Evolutionary conservation across 352 stramenopile genomes (phyloP).

Genomic region (Pythium biforme): DNA sequence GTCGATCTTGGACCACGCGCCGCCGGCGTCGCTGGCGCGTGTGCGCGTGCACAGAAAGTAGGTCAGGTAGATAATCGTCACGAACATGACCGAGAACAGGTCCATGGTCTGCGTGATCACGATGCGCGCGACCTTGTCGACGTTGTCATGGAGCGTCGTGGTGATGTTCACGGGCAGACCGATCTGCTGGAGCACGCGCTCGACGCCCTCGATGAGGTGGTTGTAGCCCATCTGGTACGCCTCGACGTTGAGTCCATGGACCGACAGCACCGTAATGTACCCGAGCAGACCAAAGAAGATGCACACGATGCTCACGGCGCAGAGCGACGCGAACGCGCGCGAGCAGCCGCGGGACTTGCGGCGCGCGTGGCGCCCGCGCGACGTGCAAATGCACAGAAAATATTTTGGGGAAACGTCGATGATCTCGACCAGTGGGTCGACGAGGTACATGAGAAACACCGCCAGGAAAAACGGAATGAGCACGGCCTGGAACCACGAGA

Average conservation of each 20-base stretch:
- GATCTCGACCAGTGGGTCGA: constrained; percentile 84
- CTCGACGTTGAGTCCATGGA: constrained; percentile 77
- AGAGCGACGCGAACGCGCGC: constrained; percentile 77
- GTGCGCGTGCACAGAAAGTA: constrained; percentile 88
- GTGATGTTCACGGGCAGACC: constrained; percentile 86
- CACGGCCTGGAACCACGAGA: constrained; percentile 84
- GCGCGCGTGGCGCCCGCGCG: constrained; percentile 62
- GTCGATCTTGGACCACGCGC: constrained; percentile 88
- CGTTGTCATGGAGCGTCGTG: constrained; percentile 87
- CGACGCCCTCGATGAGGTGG: constrained; percentile 59
- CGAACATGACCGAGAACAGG: constrained; percentile 88
- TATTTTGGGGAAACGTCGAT: constrained; percentile 88
- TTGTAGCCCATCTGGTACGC: constrained; percentile 86
- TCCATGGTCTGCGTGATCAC: constrained; percentile 89
- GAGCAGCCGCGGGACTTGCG: constrained; percentile 81
- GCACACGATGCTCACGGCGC: constrained; percentile 81
- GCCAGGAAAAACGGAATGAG: constrained; percentile 87
- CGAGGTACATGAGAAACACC: constrained; percentile 89
- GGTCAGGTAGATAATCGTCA: constrained; percentile 88
- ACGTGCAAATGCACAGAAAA: constrained; percentile 86
- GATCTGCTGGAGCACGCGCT: constrained; percentile 67
- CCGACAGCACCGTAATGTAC: constrained; percentile 87
- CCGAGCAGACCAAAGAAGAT: constrained; percentile 85
- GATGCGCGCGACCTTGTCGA: constrained; percentile 83
- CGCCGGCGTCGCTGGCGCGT: constrained; percentile 76